Evolutionary conservation across 352 stramenopile genomes (phyloP), one percentile per base, ranked within the genome.

Genomic region (Globisporangium carolinianum): DNA sequence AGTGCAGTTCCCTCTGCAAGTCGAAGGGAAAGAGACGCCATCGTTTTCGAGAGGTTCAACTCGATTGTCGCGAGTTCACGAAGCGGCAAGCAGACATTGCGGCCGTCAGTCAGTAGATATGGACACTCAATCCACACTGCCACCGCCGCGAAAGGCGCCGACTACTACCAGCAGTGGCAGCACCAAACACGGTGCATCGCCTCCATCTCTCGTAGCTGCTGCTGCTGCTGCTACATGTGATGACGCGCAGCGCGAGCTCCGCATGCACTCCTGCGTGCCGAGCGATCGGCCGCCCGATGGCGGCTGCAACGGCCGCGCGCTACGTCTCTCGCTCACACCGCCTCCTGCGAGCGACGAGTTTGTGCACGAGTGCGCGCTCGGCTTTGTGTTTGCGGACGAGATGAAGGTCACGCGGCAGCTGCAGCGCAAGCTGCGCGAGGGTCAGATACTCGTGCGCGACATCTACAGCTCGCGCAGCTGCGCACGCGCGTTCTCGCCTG

Each of bases 401-500:
- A 82, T 86, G 67, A 76, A 81, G 57, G 69, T 80, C 36, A 72
- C 75, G 52, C 69, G 73, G 0, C 73, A 87, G 54, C 57, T 89
- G 15, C 73, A 86, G 48, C 47, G 8, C 14, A 72, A 82, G 14
- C 61, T 50, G 17, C 57, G 52, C 1, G 59, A 84, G 36, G 82
- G 75, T 0, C 15, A 49, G 15, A 41, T 47, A 5, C 67, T 91
- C 12, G 68, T 86, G 6, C 51, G 69, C 11, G 60, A 70, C 24
- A 61, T 89, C 39, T 91, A 91, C 62, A 82, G 73, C 57, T 72
- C 72, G 1, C 62, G 82, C 46, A 80, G 76, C 59, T 89, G 79
- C 51, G 72, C 77, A 6, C 66, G 70, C 43, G 75, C 74, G 5
- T 71, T 91, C 36, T 75, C 78, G 9, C 59, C 69, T 1, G 43